phyloP scores from a whole-genome alignment of 352 stramenopile genomes.

The Globisporangium iwayamae region DNA sequence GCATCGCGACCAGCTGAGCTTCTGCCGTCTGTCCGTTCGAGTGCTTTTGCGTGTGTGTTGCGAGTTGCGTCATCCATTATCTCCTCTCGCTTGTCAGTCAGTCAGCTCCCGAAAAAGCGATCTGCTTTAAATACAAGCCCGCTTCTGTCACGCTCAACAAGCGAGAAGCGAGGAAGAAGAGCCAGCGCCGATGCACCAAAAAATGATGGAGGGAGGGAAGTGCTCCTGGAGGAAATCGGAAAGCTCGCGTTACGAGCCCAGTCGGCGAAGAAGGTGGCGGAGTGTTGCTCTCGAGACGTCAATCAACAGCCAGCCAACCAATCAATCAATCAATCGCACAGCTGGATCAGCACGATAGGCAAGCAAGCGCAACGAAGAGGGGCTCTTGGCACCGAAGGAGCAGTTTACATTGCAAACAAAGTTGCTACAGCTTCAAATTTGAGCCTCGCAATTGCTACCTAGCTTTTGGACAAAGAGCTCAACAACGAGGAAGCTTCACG shows the following conservation, averaged over 20 bases:
- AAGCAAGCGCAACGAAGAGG: background rate
- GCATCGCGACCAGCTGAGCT: constrained; percentile 1
- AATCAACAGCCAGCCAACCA: background rate
- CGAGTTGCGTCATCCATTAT: constrained; percentile 8
- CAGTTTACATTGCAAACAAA: too few species aligned
- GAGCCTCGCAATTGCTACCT: too few species aligned
- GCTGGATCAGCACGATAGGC: too few species aligned
- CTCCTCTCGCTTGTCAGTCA: background rate
- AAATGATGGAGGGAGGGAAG: background rate
- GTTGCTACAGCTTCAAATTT: too few species aligned
- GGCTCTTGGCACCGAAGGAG: background rate
- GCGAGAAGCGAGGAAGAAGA: background rate
- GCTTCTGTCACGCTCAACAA: too few species aligned
- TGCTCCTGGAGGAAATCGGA: background rate
- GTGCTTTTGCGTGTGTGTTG: background rate
- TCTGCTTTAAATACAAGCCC: background rate
- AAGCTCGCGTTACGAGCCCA: background rate
- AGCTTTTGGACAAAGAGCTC: background rate
- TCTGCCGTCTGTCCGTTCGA: background rate
- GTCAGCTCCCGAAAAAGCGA: background rate
- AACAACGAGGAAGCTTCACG: background rate
- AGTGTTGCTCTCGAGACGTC: background rate
- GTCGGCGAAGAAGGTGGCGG: background rate
- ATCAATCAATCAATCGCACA: too few species aligned
- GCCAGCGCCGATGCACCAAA: background rate